Evolutionary conservation across 2,329 filamentous ascomycete genomes (phyloP), one percentile per base, ranked within the genome.

Genomic region (Ilyonectria mors-panacis): DNA sequence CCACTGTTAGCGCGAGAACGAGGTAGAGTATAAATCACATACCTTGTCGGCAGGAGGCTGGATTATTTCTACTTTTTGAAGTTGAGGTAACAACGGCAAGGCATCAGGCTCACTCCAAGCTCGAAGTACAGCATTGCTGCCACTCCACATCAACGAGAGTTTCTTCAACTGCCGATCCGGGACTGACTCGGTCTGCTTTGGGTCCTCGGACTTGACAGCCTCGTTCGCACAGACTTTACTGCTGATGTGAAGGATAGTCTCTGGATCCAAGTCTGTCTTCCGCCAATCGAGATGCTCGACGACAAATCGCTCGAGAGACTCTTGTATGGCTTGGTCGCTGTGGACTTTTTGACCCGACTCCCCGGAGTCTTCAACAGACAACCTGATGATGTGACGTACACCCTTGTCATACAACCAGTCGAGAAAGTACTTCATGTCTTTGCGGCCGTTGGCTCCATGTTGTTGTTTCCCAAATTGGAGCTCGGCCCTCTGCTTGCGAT

Each of bases 271-370:
- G 10, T 69, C 67, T 0, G 45, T 21, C 2, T 69, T 69, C 0
- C 51, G 48, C 67, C 67, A 69, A 44, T 67, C 67, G 0, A 69
- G 59, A 9, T 60, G 50, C 50, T 69, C 67, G 6, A 69, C 59
- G 12, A 56, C 44, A 2, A 69, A 47, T 30, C 21, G 54, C 2
- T 54, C 21, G 2, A 69, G 37, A 6, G 64, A 59, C 8, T 35
- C 7, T 33, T 53, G 47, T 1, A 69, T 66, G 3, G 59, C 33
- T 35, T 67, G 28, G 2, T 69, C 67, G 23, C 67, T 65, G 15
- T 69, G 67, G 1, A 53, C 17, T 2, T 19, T 53, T 1, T 60
- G 26, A 2, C 44, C 51, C 2, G 17, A 3, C 8, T 33, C 30
- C 30, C 30, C 30, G 30, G 30, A 33, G n/a, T 69, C 67, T n/a